Base-by-base conservation (phyloP, 2,329 filamentous ascomycete genomes). In the Scytalidium lignicola region DNA sequence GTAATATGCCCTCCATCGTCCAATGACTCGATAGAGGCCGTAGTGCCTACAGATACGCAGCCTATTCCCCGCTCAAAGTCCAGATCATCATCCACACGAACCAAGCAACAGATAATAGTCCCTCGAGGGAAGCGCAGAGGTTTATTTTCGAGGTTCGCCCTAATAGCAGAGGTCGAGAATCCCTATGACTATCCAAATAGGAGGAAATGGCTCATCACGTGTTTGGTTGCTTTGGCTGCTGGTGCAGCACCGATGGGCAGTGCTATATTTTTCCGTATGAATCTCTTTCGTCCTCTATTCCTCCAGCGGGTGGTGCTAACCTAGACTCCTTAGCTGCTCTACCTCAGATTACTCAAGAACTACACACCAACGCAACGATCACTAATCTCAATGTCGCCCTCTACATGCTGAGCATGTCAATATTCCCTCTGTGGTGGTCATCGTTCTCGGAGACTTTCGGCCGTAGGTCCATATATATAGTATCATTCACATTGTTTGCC, bases 181-280 rank as follows among this genome's bases (percentile, higher is more conserved):
- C 86, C 90, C 0, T 82, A 84, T 51, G 79, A 88, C 45, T 95
- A 96, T 63, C 71, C 76, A 10, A 78, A 80, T 28, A 77, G 71
- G 44, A 88, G 80, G 13, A 96, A 96, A 80, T 96, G 90, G 90
- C 77, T 80, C 52, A 83, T 96, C 55, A 95, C 90, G 0, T 73
- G 82, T 29, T 79, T 92, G 43, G 80, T 96, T 42, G 86, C 90
- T 1, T 62, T 91, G 15, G 89, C 89, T 2, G 90, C 82, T 1
- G 82, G 85, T 13, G 86, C 82, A 0, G 89, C 86, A 1, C 91
- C 91, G 0, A 82, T 96, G 71, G 91, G 91, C 1, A 91, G 87
- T 22, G 80, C 86, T 1, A 90, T 96, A 48, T 83, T 96, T 50
- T 85, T 92, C 58, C 90, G 86, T 88, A 68, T 46, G n/a, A 13